Base-by-base conservation (phyloP, 805 yeast species). In the Millerago galiae region DNA sequence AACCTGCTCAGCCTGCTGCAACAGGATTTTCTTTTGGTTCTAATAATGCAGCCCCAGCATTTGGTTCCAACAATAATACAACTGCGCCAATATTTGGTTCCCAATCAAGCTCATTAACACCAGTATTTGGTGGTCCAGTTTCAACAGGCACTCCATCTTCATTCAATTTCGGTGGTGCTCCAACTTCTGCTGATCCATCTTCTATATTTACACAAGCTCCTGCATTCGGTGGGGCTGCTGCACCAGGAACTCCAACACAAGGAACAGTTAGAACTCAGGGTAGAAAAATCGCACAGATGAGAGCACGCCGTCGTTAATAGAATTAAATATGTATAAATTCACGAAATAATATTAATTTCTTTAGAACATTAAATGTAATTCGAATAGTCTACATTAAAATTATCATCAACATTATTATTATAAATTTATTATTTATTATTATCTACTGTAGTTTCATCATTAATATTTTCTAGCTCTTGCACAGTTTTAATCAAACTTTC, bases 401-500 rank as follows among this genome's bases (percentile, higher is more conserved):
- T 7, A 21, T 6, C 30, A 9, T 11, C 12, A 5, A 12, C 12
- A 8, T 27, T 27, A 6, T 27, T 9, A 12, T 27, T n/a, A 5
- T n/a, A n/a, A n/a, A n/a, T n/a, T 29, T 29, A 29, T 29, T 29
- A 7, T n/a, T 8, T 29, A n/a, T 29, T 29, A n/a, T 27, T n/a
- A 3, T 27, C n/a, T 27, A 27, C n/a, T 7, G 13, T 27, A 27
- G 12, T 3, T 27, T 29, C 14, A 13, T 11, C 15, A n/a, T 37
- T 24, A 16, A 37, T 43, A 10, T 37, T 45, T 28, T 56, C 59
- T 13, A 56, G 39, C 14, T 76, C 78, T 42, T 79, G 74, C 15
- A 80, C 70, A 9, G 77, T 62, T 50, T 77, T 75, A 27, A 78
- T 73, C 65, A 79, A 72, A 41, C 77, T 70, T 36, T 68, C 70